Conservation (phyloP, 345 rosid genomes). For the Mallotus nudiflorus region DNA sequence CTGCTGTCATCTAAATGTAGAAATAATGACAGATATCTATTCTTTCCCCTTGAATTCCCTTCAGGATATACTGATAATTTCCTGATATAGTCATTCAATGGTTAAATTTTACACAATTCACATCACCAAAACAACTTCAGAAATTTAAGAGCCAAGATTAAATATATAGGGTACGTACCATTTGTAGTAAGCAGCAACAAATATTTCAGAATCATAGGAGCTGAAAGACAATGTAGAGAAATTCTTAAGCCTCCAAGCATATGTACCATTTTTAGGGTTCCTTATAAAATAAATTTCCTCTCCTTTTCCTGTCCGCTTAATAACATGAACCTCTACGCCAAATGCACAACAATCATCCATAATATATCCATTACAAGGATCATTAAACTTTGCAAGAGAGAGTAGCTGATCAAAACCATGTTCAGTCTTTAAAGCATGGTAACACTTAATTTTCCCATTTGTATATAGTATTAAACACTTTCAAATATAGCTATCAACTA, state of each 20-base stretch:
- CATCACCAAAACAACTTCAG: not conserved
- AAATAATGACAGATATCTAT: not conserved
- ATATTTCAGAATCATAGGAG: not conserved
- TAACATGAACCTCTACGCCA: constrained; percentile 11
- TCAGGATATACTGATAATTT: not conserved
- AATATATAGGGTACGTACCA: not conserved
- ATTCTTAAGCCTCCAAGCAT: not conserved
- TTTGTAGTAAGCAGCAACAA: not conserved
- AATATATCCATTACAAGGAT: constrained; percentile 15
- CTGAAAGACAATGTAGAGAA: not conserved
- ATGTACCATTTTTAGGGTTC: not conserved
- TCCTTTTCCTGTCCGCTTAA: not conserved
- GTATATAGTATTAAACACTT: not conserved
- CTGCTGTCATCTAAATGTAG: not conserved
- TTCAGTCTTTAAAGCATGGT: not conserved
- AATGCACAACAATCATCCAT: constrained; percentile 13
- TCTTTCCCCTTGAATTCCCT: not conserved
- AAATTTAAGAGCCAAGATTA: not conserved
- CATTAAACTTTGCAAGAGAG: not conserved
- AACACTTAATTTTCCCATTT: constrained; percentile 3
- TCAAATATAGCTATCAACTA: too few species aligned
- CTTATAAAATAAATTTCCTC: not conserved
- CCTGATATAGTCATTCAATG: not conserved
- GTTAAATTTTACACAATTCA: not conserved
- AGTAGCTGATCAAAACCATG: constrained; percentile 3